Base-by-base conservation (phyloP, 495 filamentous ascomycete genomes). In the Neurospora sp. region DNA sequence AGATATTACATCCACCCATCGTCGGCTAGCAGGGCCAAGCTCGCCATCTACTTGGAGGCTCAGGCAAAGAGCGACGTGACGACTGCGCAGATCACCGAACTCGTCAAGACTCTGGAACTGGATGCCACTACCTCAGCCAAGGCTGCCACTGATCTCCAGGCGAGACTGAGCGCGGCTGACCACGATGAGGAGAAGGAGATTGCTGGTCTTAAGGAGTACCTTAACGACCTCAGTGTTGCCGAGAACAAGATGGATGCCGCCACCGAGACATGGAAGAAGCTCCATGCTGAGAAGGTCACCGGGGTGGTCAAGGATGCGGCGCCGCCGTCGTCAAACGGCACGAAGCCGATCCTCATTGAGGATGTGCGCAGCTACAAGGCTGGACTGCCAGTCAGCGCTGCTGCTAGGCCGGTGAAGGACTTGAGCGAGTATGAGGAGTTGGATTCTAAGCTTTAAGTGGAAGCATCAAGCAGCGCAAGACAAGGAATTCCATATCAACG, bases 391-490 rank as follows among this genome's bases (percentile, higher is more conserved):
- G 86, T 91, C 65, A 94, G 88, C 74, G 83, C 86, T 37, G 94
- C 91, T 0, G 88, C 93, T 1, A 86, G 84, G 70, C 88, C 94
- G 1, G 86, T 93, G n/a, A 88, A 83, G 71, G 89, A 93, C 77
- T 83, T 98, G 69, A 91, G 84, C 74, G 92, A 93, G 72, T 97
- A 91, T 78, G 92, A 95, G 81, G 94, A 97, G 73, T 82, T 89
- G 74, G 91, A 90, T 70, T 81, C 91, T 14, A 96, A 96, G 83
- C 87, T 96, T 20, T 79, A 53, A 72, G 31, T 20, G 27, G 31
- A 65, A 65, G 53, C 14, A 18, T 37, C 27, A 18, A 35, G 27
- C 22, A 27, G 53, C 12, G 53, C 22, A 16, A 7, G n/a, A 45
- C 9, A 22, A 4, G 20, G 20, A 12, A 27, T 59, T 59, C 1